phyloP scores from a whole-genome alignment of 208 protist species.

The Trypanosomatidae sp. region DNA sequence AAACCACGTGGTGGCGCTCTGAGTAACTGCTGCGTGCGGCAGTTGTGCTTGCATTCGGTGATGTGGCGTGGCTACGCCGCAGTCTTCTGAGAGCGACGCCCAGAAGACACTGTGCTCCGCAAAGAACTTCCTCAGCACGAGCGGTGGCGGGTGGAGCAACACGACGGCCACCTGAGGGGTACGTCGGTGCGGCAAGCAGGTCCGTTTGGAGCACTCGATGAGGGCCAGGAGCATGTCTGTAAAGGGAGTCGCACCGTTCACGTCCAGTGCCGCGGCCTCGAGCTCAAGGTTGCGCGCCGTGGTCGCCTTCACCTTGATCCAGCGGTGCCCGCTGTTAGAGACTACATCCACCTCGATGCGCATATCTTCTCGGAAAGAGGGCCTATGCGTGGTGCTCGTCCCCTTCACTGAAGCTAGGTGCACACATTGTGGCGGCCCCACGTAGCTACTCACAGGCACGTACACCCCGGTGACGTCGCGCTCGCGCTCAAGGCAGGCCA shows the following conservation, averaged over 20 bases:
- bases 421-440: neutral
- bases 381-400: neutral
- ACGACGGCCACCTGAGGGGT: constrained; percentile 33
- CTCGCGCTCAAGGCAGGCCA: constrained; percentile 39
- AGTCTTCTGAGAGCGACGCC: neutral
- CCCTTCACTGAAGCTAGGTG: neutral
- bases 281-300: constrained; percentile 21
- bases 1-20: constrained; percentile 14
- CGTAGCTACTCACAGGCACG: constrained; percentile 20
- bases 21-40: neutral
- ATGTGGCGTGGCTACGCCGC: neutral
- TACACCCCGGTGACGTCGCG: constrained; percentile 37
- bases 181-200: constrained; percentile 29
- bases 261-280: constrained; percentile 21
- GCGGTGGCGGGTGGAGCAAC: constrained; percentile 25
- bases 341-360: constrained; percentile 62
- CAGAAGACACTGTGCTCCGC: constrained; percentile 10
- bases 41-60: neutral
- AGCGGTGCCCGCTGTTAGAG: constrained; percentile 50
- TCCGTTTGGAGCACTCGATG: constrained; percentile 12
- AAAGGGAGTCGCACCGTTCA: constrained; percentile 23
- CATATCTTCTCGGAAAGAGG: neutral
- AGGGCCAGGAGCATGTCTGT: constrained; percentile 30
- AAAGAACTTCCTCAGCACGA: constrained; percentile 9
- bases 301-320: constrained; percentile 62